phyloP scores from a whole-genome alignment of 2,329 filamentous ascomycete genomes.

The Knufia petricola region DNA sequence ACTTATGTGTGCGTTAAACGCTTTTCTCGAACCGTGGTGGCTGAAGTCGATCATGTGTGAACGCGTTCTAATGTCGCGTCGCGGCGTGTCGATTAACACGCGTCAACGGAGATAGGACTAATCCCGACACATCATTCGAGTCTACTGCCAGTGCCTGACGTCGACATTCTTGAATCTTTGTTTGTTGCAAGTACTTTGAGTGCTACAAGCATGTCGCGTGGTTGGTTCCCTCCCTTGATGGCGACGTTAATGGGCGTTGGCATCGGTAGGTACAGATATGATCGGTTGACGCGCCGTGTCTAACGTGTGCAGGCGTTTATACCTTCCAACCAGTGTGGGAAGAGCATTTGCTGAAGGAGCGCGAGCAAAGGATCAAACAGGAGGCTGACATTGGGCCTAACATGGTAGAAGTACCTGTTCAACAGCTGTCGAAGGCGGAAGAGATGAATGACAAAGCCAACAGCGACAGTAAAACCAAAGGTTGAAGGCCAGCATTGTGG shows the following conservation, averaged over 20 bases:
- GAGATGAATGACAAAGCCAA: neutral
- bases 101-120: neutral
- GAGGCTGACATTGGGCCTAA: constrained; percentile 7
- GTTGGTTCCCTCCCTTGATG: neutral
- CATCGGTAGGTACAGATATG: constrained; percentile 2
- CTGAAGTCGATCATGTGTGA: neutral
- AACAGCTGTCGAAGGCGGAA: neutral
- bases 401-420: constrained; percentile 9
- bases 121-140: neutral
- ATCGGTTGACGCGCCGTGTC: neutral
- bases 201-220: neutral
- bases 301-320: constrained; percentile 6
- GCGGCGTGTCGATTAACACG: too few species aligned
- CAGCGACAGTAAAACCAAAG: neutral
- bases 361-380: constrained; percentile 6
- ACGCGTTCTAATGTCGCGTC: neutral
- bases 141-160: neutral
- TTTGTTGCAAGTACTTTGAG: neutral
- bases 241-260: constrained; percentile 5
- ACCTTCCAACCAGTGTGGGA: constrained; percentile 17
- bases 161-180: neutral
- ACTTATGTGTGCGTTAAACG: neutral
- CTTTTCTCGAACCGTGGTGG: neutral
- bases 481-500: too few species aligned
- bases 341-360: neutral